Conservation (phyloP, 768 basidiomycete species). For the Leucosporidium creatinivorum region DNA sequence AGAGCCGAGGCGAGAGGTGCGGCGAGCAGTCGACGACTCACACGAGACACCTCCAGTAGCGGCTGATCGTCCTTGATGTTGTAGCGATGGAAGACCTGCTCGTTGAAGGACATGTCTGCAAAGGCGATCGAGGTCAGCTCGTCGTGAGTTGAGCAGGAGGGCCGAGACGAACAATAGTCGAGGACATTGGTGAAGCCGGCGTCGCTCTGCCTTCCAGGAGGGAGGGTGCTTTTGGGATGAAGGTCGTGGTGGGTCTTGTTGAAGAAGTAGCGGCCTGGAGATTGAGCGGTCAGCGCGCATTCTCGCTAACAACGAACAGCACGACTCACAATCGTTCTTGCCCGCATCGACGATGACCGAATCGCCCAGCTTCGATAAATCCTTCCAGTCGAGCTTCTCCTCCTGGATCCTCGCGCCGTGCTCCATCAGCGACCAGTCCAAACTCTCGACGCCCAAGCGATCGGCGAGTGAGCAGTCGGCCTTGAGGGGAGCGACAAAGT, state of each 20-base stretch:
- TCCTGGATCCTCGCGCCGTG: conserved; percentile 53
- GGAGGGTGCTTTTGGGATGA: conserved; percentile 60
- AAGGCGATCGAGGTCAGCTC: conserved; percentile 23
- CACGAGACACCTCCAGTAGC: conserved; percentile 59
- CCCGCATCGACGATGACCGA: conserved; percentile 55
- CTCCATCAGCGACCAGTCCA: conserved; percentile 60
- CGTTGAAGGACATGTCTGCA: conserved; percentile 10
- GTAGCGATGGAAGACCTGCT: conserved; percentile 7
- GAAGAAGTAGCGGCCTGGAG: conserved; percentile 53
- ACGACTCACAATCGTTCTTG: conserved; percentile 67
- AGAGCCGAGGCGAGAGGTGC: no score
- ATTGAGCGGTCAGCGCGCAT: not conserved
- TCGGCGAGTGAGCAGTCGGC: conserved; percentile 42
- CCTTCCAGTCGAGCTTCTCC: conserved; percentile 47
- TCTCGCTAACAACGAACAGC: conserved; percentile 50
- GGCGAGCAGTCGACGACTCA: conserved; percentile 41
- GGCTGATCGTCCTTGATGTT: conserved; percentile 55
- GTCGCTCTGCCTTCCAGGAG: conserved; percentile 50
- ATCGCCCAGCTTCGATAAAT: conserved; percentile 44
- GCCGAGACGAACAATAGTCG: conserved; percentile 61
- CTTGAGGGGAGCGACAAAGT: conserved; percentile 60
- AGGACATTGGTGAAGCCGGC: conserved; percentile 55
- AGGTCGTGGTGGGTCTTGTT: conserved; percentile 57
- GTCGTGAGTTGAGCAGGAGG: conserved; percentile 47
- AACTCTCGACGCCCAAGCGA: conserved; percentile 44